Base-by-base conservation (phyloP, 2,329 filamentous ascomycete genomes). In the Penicillium sp. region DNA sequence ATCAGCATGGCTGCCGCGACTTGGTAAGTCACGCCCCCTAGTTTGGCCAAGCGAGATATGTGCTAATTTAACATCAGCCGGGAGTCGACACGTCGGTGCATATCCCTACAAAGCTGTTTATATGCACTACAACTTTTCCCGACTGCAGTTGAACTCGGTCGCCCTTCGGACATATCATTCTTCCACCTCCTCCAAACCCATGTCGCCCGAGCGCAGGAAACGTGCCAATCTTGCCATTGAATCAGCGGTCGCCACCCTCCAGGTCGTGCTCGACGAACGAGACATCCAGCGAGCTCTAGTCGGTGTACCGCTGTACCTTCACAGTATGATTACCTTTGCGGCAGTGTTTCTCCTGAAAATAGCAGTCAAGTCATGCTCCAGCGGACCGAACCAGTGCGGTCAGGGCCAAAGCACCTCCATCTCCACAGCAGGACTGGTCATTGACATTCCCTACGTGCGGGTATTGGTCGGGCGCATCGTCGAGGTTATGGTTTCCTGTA, bases 101-200 rank as follows among this genome's bases (percentile, higher is more conserved):
- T 83, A 83, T 64, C 82, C 82, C 20, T 77, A 79, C 55, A 82
- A 82, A 68, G 81, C 79, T 25, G 80, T 82, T 6, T 74, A 75
- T 31, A 72, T 84, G 60, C 80, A 83, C 64, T 82, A 81, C 60
- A 74, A 83, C 66, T 84, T 83, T 64, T 82, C 80, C 49, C 77
- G 81, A 50, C 70, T 84, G 17, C 80, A 83, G 49, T 70, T 84
- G 8, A 79, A 82, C 47, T 82, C 82, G 4, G 78, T 82, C 28
- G 81, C 80, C 34, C 68, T 84, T 25, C 77, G 81, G 34, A 79
- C 80, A 8, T 78, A 82, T 54, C 74, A 77, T 54, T 75, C 74
- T 20, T 73, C 73, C 14, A 70, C 68, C 11, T 74, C 75, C 14
- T 68, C 73, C 5, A 71, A 73, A 43, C 66, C 70, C 4, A 78